Evolutionary conservation across 2,329 filamentous ascomycete genomes (phyloP).

Genomic region (Paraconiothyrium brasiliense): DNA sequence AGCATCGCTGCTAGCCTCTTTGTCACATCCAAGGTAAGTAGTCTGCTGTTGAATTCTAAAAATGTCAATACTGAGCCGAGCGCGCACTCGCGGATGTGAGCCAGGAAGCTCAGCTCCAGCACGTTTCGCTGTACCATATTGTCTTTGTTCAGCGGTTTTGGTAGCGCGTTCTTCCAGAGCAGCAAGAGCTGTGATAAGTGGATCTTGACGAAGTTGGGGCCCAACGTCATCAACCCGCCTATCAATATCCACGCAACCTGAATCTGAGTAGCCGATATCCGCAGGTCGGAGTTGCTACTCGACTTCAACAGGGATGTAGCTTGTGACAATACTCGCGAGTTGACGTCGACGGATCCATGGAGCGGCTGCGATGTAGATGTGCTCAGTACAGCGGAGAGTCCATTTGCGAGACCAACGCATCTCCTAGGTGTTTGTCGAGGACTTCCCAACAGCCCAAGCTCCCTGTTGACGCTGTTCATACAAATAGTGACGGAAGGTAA

Average conservation of each 20-base stretch:
- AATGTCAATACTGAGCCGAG: conserved; percentile 91
- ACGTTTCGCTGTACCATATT: conserved; percentile 84
- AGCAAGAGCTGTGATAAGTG: conserved; percentile 93
- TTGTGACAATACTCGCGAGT: conserved; percentile 88
- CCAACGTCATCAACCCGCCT: conserved; percentile 93
- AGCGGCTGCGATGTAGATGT: conserved; percentile 87
- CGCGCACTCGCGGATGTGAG: conserved; percentile 94
- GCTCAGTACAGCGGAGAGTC: conserved; percentile 88
- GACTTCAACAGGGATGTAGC: conserved; percentile 92
- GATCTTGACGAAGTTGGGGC: conserved; percentile 98
- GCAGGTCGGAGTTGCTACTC: conserved; percentile 87
- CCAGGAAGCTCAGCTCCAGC: conserved; percentile 89
- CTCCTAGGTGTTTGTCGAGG: conserved; percentile 81
- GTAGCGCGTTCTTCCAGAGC: conserved; percentile 96
- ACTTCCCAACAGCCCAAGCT: conserved; percentile 79
- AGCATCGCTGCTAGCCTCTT: conserved; percentile 93
- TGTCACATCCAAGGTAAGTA: conserved; percentile 92
- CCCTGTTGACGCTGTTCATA: conserved; percentile 92
- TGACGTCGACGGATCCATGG: conserved; percentile 94
- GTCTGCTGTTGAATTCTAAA: conserved; percentile 88
- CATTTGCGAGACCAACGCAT: conserved; percentile 91
- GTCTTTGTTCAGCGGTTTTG: conserved; percentile 92
- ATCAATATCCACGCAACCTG: conserved; percentile 98
- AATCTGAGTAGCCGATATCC: conserved; percentile 91
- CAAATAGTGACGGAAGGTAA: conserved; percentile 91